Conservation (phyloP, 2,329 filamentous ascomycete species). For the Sphaceloma murrayae region DNA sequence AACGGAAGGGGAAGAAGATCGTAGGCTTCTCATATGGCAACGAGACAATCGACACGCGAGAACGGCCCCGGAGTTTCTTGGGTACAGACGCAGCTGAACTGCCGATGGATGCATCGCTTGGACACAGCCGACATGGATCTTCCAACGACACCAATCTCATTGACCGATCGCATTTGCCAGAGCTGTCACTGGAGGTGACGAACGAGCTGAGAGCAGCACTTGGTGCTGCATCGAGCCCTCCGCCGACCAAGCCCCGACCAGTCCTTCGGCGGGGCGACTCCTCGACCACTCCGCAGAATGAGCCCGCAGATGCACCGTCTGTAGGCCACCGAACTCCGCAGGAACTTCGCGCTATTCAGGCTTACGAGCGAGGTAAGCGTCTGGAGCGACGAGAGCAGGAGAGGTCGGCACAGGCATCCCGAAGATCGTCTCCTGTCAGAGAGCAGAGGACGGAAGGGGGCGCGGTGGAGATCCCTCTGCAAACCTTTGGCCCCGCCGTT, state of each 20-base stretch:
- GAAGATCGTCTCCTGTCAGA: slow-evolving; percentile 25
- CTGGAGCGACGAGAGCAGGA: slow-evolving; percentile 26
- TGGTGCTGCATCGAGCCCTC: slow-evolving; percentile 8
- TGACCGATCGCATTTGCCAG: slow-evolving; percentile 16
- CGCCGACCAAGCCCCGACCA: slow-evolving; percentile 15
- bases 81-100: neutral
- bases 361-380: slow-evolving; percentile 29
- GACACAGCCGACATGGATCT: slow-evolving; percentile 14
- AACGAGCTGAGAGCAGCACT: slow-evolving; percentile 18
- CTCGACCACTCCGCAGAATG: slow-evolving; percentile 14
- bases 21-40: slow-evolving; percentile 19
- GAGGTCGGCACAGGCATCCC: slow-evolving; percentile 25
- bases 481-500: slow-evolving; percentile 20
- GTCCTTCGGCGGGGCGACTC: slow-evolving; percentile 18
- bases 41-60: slow-evolving; percentile 15
- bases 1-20: slow-evolving; percentile 20
- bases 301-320: slow-evolving; percentile 4
- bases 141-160: neutral
- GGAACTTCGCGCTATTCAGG: slow-evolving; percentile 23
- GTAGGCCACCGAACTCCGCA: slow-evolving; percentile 13
- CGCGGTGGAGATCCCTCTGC: slow-evolving; percentile 24
- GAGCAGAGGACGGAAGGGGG: slow-evolving; percentile 4
- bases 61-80: slow-evolving; percentile 15
- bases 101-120: neutral
- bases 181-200: slow-evolving; percentile 17